phyloP scores from a whole-genome alignment of 495 filamentous ascomycete species.

The Friedmanniomyces endolithicus region DNA sequence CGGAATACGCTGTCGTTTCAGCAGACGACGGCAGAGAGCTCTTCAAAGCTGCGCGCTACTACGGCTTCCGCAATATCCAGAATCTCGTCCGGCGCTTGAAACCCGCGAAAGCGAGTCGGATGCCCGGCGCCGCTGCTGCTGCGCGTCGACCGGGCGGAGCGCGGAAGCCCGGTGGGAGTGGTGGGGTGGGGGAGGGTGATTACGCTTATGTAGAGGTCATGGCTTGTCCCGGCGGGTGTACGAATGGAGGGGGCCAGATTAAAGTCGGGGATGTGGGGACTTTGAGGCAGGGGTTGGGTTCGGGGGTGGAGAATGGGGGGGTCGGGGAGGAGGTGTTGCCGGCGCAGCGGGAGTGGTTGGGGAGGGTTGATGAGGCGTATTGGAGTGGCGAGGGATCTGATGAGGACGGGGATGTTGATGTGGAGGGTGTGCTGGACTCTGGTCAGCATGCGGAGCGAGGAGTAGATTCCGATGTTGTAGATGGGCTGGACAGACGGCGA shows the following conservation, averaged over 20 bases:
- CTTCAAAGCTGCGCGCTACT: slow-evolving; percentile 78
- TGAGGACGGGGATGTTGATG: slow-evolving; percentile 25
- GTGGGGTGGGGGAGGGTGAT: slow-evolving; percentile 34
- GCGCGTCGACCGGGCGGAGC: slow-evolving; percentile 27
- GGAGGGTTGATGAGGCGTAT: slow-evolving; percentile 83
- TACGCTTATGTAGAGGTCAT: slow-evolving; percentile 94
- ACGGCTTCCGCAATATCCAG: slow-evolving; percentile 95
- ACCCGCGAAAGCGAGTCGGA: slow-evolving; percentile 57
- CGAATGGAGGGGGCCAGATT: slow-evolving; percentile 92
- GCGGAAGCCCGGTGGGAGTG: slow-evolving; percentile 32
- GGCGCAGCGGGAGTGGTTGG: slow-evolving; percentile 75
- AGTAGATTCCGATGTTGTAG: slow-evolving; percentile 33
- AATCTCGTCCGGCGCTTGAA: slow-evolving; percentile 86
- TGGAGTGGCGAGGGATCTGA: slow-evolving; percentile 51
- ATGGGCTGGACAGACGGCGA: slow-evolving; percentile 36
- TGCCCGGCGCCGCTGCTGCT: slow-evolving; percentile 71
- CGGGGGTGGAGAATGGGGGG: slow-evolving; percentile 24
- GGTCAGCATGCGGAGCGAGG: not conserved
- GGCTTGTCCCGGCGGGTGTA: slow-evolving; percentile 96
- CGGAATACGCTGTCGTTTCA: slow-evolving; percentile 54
- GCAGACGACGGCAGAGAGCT: slow-evolving; percentile 38
- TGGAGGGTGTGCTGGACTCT: slow-evolving; percentile 8
- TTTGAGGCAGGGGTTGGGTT: slow-evolving; percentile 22
- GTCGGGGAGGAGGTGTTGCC: slow-evolving; percentile 37
- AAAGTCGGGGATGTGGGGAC: slow-evolving; percentile 61